These are phyloP conservation scores for Pleurotus salmoneostramineus DNA, from an alignment of 768 basidiomycete genomes.

Conservation along the genomic window DNA sequence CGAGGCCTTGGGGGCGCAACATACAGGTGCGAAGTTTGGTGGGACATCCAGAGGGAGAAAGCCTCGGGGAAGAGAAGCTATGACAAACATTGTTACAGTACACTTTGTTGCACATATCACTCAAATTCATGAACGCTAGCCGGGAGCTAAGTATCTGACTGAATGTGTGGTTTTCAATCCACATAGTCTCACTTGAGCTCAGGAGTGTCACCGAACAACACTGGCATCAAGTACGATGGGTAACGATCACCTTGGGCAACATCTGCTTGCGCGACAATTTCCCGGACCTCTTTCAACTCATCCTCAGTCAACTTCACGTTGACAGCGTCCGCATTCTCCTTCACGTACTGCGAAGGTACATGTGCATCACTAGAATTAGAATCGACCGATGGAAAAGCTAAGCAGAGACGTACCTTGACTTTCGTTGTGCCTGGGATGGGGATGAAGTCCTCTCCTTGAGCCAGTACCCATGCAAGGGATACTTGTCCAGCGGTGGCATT, in stretches of 20 bases:
- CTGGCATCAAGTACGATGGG: not conserved
- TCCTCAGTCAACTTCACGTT: constrained; percentile 19
- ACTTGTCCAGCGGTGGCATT: constrained; percentile 38
- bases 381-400: not conserved
- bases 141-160: too few species aligned
- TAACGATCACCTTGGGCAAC: constrained; percentile 19
- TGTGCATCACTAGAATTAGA: constrained; percentile 8
- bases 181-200: constrained; percentile 2
- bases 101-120: too few species aligned
- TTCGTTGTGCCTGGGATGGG: constrained; percentile 41
- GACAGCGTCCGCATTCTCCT: constrained; percentile 40
- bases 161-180: too few species aligned
- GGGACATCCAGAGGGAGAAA: too few species aligned
- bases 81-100: too few species aligned
- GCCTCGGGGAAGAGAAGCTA: too few species aligned
- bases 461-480: constrained; percentile 43
- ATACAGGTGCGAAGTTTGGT: too few species aligned
- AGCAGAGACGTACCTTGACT: constrained; percentile 20
- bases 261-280: constrained; percentile 17
- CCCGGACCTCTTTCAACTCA: constrained; percentile 21
- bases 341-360: constrained; percentile 25
- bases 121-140: too few species aligned
- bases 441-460: constrained; percentile 37
- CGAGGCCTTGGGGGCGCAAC: too few species aligned
- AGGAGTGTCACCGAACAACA: constrained; percentile 19